Percentiles rank a stretch among this genome's conserved stretches.
Conservation (phyloP, 2,329 filamentous ascomycete genomes). For the Colletotrichum tropicale region DNA sequence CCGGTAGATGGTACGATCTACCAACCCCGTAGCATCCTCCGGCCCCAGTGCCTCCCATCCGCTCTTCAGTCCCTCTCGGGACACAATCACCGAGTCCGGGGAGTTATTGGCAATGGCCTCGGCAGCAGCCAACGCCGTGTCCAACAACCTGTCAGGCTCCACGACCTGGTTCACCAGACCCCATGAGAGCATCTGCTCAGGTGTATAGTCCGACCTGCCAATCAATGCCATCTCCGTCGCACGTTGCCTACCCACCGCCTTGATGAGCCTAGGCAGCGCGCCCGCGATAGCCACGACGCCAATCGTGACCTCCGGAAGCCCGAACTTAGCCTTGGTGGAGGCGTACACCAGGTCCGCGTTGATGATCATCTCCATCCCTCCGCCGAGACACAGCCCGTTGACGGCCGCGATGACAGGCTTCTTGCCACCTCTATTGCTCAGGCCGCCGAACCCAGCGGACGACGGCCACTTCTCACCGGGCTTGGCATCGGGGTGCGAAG, state of each 20-base stretch:
- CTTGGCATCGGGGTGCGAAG: neutral
- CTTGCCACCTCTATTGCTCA: slow-evolving; percentile 69
- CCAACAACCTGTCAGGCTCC: slow-evolving; percentile 48
- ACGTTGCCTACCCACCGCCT: slow-evolving; percentile 70
- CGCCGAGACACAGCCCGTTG: slow-evolving; percentile 76
- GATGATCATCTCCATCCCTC: slow-evolving; percentile 77
- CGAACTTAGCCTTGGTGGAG: slow-evolving; percentile 61
- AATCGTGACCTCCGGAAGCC: slow-evolving; percentile 72
- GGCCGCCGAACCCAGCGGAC: slow-evolving; percentile 22
- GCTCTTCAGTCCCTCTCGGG: slow-evolving; percentile 70
- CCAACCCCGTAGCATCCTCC: slow-evolving; percentile 62
- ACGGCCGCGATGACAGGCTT: slow-evolving; percentile 81
- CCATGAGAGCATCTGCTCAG: slow-evolving; percentile 66
- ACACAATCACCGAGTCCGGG: slow-evolving; percentile 79
- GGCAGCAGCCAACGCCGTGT: slow-evolving; percentile 66
- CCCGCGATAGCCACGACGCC: slow-evolving; percentile 76
- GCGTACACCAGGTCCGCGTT: slow-evolving; percentile 78
- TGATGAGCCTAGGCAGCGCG: slow-evolving; percentile 68
- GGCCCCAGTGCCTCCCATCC: slow-evolving; percentile 75
- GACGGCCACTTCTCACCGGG: slow-evolving; percentile 10
- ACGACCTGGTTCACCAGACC: slow-evolving; percentile 74
- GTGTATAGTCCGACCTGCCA: slow-evolving; percentile 59
- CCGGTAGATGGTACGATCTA: slow-evolving; percentile 63
- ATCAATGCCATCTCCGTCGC: slow-evolving; percentile 75
- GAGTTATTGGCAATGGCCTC: slow-evolving; percentile 67